phyloP scores from a whole-genome alignment of 2,329 filamentous ascomycete genomes.

The Monosporascus sp. region DNA sequence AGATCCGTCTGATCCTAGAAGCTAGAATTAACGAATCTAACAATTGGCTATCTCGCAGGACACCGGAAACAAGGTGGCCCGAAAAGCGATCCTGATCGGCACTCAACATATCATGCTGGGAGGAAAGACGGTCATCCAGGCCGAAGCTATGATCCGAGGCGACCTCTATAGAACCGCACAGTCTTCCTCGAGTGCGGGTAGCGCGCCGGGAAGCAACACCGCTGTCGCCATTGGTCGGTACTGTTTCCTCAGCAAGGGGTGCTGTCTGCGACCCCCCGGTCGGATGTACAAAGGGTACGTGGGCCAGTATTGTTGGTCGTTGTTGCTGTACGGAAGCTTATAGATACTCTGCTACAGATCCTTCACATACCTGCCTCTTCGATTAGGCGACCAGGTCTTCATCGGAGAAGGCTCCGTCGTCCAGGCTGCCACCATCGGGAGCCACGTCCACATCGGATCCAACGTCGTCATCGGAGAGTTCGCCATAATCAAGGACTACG shows the following conservation, averaged over 20 bases:
- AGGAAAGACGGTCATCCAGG: constrained; percentile 92
- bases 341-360: constrained; percentile 28
- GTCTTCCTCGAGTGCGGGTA: constrained; percentile 32
- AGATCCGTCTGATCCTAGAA: constrained; percentile 14
- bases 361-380: constrained; percentile 81
- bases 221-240: constrained; percentile 88
- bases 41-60: constrained; percentile 50
- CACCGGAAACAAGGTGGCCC: constrained; percentile 96
- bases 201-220: constrained; percentile 46
- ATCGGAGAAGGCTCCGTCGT: constrained; percentile 71
- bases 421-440: constrained; percentile 77
- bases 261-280: constrained; percentile 75
- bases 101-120: constrained; percentile 98
- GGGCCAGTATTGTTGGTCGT: neutral
- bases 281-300: constrained; percentile 68
- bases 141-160: constrained; percentile 88
- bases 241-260: constrained; percentile 77
- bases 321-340: neutral
- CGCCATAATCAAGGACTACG: constrained; percentile 89
- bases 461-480: constrained; percentile 77
- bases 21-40: too few species aligned
- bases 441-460: constrained; percentile 78
- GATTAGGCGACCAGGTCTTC: constrained; percentile 92
- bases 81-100: constrained; percentile 84
- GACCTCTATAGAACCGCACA: constrained; percentile 65